Evolutionary conservation across 768 basidiomycete genomes (phyloP), one percentile per base, ranked within the genome.

Genomic region (Lanmaoa rubissima): DNA sequence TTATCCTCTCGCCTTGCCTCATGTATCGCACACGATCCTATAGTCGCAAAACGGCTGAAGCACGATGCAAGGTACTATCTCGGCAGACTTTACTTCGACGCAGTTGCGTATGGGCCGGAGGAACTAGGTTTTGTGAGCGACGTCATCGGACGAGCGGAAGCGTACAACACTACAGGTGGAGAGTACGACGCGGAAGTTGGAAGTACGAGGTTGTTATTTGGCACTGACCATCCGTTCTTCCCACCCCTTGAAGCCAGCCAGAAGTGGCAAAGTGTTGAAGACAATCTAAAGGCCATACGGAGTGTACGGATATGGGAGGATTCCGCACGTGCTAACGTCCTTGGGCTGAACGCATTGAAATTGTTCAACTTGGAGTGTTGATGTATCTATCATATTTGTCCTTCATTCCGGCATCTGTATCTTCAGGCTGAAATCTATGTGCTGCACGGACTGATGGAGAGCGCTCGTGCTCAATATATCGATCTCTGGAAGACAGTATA

Each of bases 341-440:
- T 81, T 45, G 91, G 90, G 11, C 74, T 74, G 38, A 94, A 94
- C 64, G 93, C 92, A 7, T 62, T 92, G 31, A 74, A 76, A 58
- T 70, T 95, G 57, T 93, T 94, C 68, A 77, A 80, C 61, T 65
- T 89, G 54, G 53, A 62, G 21, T 54, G 43, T 40, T 68, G 60
- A 69, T 54, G 19, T 62, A 68, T 35, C 12, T 31, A 32, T 51
- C 28, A 45, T 40, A 40, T 46, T 51, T 55, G 42, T 26, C 47
- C 42, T 53, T 67, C 66, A 69, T 61, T 78, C 78, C 11, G 83
- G 81, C 62, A 80, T 81, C 73, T 95, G 94, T 59, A 98, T 88
- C 82, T 98, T 98, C 65, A 99, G 79, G 66, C 94, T 97, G 72
- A 95, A 99, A 71, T 98, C 97, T 59, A 98, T 87, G 67, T 97